phyloP scores from a whole-genome alignment of 495 filamentous ascomycete genomes.

The Neurospora sp. region DNA sequence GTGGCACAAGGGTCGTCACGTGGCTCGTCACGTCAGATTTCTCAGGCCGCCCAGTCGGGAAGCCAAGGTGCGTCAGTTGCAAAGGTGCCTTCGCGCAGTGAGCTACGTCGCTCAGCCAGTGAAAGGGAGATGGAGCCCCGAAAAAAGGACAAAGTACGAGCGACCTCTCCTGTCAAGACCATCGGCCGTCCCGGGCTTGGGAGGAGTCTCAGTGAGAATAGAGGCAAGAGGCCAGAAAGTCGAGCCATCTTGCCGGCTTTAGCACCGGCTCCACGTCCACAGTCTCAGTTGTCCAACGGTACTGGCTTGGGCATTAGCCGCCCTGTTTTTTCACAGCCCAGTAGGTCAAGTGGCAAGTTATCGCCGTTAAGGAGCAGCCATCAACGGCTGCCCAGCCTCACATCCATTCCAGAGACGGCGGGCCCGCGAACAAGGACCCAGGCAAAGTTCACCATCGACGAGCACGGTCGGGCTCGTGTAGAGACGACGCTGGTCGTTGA shows the following conservation, averaged over 20 bases:
- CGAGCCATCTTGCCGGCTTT: conserved; percentile 26
- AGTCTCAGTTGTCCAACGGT: conserved; percentile 12
- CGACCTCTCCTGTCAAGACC: conserved; percentile 45
- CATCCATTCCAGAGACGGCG: conserved; percentile 40
- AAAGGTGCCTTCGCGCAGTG: conserved; percentile 20
- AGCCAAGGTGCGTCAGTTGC: conserved; percentile 9
- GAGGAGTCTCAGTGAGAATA: conserved; percentile 49
- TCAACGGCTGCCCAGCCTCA: conserved; percentile 35
- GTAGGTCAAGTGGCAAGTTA: conserved; percentile 31
- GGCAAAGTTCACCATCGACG: conserved; percentile 62
- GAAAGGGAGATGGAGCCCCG: conserved; percentile 25
- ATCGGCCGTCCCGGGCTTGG: conserved; percentile 44
- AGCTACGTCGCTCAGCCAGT: conserved; percentile 34
- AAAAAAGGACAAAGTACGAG: conserved; percentile 33
- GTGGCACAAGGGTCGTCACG: conserved; percentile 21
- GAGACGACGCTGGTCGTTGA: conserved; percentile 53
- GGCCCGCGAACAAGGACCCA: conserved; percentile 38
- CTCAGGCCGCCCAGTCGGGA: conserved; percentile 6
- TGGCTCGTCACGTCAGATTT: conserved; percentile 14
- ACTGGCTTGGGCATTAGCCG: conserved; percentile 16
- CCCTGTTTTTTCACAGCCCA: conserved; percentile 25
- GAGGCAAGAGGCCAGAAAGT: conserved; percentile 25
- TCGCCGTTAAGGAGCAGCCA: conserved; percentile 39
- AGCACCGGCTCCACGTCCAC: conserved; percentile 20
- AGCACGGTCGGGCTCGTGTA: conserved; percentile 58